Evolutionary conservation across 1,284 basidiomycete species (phyloP), one percentile per base, ranked within the genome.

Genomic region (Austropuccinia psidii): DNA sequence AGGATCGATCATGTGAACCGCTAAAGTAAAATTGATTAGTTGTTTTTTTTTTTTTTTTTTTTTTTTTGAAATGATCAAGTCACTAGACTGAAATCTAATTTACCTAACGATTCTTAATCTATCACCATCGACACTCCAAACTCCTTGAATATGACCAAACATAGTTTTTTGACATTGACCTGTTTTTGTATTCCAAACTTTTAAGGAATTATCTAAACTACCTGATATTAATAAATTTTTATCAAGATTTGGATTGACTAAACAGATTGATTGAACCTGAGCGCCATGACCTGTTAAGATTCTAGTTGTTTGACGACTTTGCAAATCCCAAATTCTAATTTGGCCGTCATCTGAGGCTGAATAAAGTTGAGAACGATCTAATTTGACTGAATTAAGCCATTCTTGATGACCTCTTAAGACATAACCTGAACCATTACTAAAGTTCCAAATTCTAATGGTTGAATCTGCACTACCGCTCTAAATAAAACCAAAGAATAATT

Each of bases 261-360:
- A 82, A 78, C 87, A 89, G 81, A 98, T 85, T 78, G 88, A 90
- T 83, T 99, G 95, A 5, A 98, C 91, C 80, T 98, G 94, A 0
- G 90, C 93, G 73, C 95, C 89, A 81, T 99, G 95, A 0, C 94
- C 96, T 15, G 85, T 85, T 79, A 95, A 92, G 70, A 89, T 87
- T 35, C 90, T 86, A 50, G 97, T 85, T 79, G 93, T 98, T 21
- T 88, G 86, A 58, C 91, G 86, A 29, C 84, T 83, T 27, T 85
- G 87, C 57, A 98, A 85, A 81, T 98, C 93, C 95, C 95, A 99
- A 1, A 99, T 86, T 74, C 89, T 89, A 81, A 98, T 93, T 4
- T 89, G 88, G 35, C 90, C 89, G 79, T 98, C 96, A 80, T 98
- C 95, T 6, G 92, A 94, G 0, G 91, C 93, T 7, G 93, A 97